Base-by-base conservation (phyloP, 2,329 filamentous ascomycete genomes). In the Xylaria arbuscula region DNA sequence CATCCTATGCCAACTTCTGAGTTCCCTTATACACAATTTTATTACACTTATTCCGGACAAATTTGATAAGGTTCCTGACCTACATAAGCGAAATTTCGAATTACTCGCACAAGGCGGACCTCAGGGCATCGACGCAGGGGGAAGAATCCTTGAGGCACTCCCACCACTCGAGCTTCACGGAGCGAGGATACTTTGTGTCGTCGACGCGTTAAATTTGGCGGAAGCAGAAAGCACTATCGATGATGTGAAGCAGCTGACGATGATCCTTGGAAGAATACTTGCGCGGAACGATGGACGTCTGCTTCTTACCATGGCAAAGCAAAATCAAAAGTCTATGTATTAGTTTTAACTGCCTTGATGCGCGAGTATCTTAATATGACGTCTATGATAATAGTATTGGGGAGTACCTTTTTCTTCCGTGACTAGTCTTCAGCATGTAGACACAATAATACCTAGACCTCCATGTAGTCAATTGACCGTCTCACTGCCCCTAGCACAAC, bases 401-500 rank as follows among this genome's bases (percentile, higher is more conserved):
- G 13, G 11, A 13, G 34, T 38, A 34, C 6, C 13, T 13, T 32
- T 10, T 17, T 45, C 11, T 7, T 28, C 6, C 17, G 17, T 57
- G 19, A 22, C 55, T n/a, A 34, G 22, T 10, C 2, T 48, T 36
- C 15, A 53, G 59, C 19, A n/a, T 10, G 8, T 19, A 9, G 2
- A 10, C 32, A 10, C 32, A 40, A 13, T n/a, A 10, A 17, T 24
- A 28, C 17, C 48, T 72, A 72, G 3, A 68, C 48, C 13, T 68
- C 38, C 64, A 59, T 62, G 19, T 67, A 60, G n/a, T 77, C 74
- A 63, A 78, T 56, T 8, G 73, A 74, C 15, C 69, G 70, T 36
- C 69, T 64, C 19, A 93, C 87, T 1, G 85, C 84, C 1, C 90
- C 90, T 28, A 93, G 80, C 0, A 92, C 87, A 54, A 86, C 86